Conservation (phyloP, 495 filamentous ascomycete species). For the Cercophora sp. region DNA sequence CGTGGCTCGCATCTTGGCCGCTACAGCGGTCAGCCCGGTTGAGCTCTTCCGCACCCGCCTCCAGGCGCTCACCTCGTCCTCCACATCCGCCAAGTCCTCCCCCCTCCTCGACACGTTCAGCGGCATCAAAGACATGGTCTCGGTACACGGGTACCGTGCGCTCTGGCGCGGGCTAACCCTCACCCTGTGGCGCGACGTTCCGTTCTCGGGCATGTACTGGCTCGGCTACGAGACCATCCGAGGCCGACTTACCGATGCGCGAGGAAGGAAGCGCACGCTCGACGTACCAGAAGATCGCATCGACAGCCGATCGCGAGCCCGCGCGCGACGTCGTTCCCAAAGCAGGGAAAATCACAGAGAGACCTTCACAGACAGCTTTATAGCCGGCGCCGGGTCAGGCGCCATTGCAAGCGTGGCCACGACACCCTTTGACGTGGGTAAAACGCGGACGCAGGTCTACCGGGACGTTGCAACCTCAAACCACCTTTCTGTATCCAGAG, state of each 20-base stretch:
- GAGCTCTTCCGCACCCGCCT: slow-evolving; percentile 94
- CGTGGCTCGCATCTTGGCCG: slow-evolving; percentile 72
- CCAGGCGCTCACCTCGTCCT: slow-evolving; percentile 53
- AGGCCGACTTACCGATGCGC: slow-evolving; percentile 57
- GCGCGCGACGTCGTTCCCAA: slow-evolving; percentile 39
- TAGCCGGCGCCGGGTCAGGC: slow-evolving; percentile 77
- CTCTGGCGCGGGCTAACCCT: slow-evolving; percentile 91
- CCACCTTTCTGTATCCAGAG: no score
- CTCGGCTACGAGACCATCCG: slow-evolving; percentile 89
- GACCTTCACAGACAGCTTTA: slow-evolving; percentile 82
- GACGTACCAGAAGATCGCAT: slow-evolving; percentile 14
- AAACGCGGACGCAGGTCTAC: slow-evolving; percentile 86
- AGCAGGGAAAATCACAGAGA: slow-evolving; percentile 57
- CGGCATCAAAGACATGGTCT: slow-evolving; percentile 75
- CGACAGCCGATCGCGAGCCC: slow-evolving; percentile 11
- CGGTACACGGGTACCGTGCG: slow-evolving; percentile 66
- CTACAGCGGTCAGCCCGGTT: slow-evolving; percentile 79
- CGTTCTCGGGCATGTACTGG: slow-evolving; percentile 97
- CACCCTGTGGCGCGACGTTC: slow-evolving; percentile 94
- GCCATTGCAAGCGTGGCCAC: slow-evolving; percentile 84
- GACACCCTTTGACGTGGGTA: slow-evolving; percentile 95
- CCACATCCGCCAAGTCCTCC: slow-evolving; percentile 25
- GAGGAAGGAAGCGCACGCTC: slow-evolving; percentile 44
- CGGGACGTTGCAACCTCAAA: no score
- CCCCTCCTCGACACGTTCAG: slow-evolving; percentile 69